A percentile compares a stretch with the other conserved stretches of the same genome.
These are phyloP conservation scores for Parathielavia appendiculata DNA, from an alignment of 495 filamentous ascomycete species.

Conservation along the genomic window DNA sequence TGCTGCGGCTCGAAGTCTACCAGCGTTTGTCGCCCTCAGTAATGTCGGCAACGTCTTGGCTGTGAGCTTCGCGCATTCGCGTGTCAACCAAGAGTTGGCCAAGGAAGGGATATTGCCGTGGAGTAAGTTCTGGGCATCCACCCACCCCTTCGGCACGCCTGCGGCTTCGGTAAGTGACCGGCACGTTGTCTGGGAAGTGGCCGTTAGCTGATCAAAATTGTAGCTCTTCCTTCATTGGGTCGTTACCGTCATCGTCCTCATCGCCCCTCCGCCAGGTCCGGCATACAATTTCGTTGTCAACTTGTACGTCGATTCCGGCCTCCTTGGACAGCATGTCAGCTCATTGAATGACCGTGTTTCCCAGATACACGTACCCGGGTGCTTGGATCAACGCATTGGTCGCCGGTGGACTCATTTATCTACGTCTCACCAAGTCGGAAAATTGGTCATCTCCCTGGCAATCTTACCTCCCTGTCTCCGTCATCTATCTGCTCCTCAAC, in stretches of 20 bases:
- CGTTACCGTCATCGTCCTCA: conserved; percentile 45
- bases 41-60: conserved; percentile 57
- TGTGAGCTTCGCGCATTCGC: conserved; percentile 49
- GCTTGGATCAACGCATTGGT: conserved; percentile 51
- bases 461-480: conserved; percentile 39
- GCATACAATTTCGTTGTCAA: conserved; percentile 48
- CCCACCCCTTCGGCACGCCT: conserved; percentile 33
- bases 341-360: conserved; percentile 7
- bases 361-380: conserved; percentile 46
- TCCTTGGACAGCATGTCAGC: background rate
- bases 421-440: conserved; percentile 39
- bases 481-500: conserved; percentile 44
- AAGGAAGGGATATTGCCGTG: conserved; percentile 62
- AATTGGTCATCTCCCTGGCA: conserved; percentile 44
- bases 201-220: background rate
- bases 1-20: conserved; percentile 43
- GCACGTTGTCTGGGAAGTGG: background rate
- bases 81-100: conserved; percentile 65
- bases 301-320: conserved; percentile 26
- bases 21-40: conserved; percentile 56
- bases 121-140: conserved; percentile 46
- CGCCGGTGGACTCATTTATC: conserved; percentile 46
- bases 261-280: conserved; percentile 44
- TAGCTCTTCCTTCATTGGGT: conserved; percentile 48
- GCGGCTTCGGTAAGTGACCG: conserved; percentile 38